Evolutionary conservation across 257 asterid genomes (phyloP).

Genomic region (Lycium ferocissimum): DNA sequence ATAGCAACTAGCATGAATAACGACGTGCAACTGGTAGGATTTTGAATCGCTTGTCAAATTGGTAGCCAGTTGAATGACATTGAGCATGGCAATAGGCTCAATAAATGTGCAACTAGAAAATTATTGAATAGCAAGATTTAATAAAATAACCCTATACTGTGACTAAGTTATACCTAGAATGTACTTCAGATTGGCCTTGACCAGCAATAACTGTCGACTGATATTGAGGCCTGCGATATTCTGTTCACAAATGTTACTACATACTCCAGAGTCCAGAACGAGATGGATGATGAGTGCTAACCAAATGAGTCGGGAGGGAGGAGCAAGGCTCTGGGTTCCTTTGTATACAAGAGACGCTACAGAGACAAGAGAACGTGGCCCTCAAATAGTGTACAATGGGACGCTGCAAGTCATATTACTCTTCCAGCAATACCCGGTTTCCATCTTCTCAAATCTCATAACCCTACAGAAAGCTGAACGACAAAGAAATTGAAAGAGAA

Average conservation of each 20-base stretch:
- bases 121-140: neutral
- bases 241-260: neutral
- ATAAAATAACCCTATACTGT: neutral
- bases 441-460: neutral
- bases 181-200: neutral
- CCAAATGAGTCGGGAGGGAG: neutral
- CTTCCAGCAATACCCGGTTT: neutral
- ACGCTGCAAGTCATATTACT: no score
- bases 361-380: neutral
- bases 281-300: neutral
- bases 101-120: neutral
- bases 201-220: neutral
- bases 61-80: neutral
- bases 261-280: neutral
- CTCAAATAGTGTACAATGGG: neutral
- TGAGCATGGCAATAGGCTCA: neutral
- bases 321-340: neutral
- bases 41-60: neutral
- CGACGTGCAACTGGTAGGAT: neutral
- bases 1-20: neutral
- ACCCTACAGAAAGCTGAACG: neutral
- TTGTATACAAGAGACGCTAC: neutral
- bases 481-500: neutral
- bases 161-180: neutral
- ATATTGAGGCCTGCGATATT: neutral